phyloP scores from a whole-genome alignment of 2,329 filamentous ascomycete species.

The Lasiodiplodia sp. region DNA sequence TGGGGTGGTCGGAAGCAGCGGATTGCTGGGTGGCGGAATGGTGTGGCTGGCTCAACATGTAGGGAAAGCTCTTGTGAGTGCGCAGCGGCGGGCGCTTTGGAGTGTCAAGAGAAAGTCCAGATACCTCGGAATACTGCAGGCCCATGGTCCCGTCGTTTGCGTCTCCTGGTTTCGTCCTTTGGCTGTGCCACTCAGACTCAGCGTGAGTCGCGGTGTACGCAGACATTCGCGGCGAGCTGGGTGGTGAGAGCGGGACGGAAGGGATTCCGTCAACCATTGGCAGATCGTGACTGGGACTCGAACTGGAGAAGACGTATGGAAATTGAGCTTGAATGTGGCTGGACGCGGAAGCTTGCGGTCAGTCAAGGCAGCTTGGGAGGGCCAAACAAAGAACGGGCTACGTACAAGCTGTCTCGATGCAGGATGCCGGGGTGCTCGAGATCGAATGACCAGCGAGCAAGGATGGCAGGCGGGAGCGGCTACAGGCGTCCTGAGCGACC shows the following conservation, averaged over 20 bases:
- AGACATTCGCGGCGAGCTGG: slow-evolving; percentile 60
- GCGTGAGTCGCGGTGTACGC: slow-evolving; percentile 52
- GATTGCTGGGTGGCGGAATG: slow-evolving; percentile 37
- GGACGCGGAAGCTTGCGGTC: slow-evolving; percentile 25
- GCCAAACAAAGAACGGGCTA: slow-evolving; percentile 25
- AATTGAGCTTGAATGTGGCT: slow-evolving; percentile 19
- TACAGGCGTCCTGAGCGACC: slow-evolving; percentile 29
- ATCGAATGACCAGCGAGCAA: slow-evolving; percentile 30
- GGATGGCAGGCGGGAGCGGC: slow-evolving; percentile 30
- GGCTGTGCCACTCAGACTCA: slow-evolving; percentile 54
- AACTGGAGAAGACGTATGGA: slow-evolving; percentile 17
- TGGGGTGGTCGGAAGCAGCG: slow-evolving; percentile 33
- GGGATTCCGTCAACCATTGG: slow-evolving; percentile 55
- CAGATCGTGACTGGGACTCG: slow-evolving; percentile 13
- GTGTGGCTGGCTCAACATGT: slow-evolving; percentile 50
- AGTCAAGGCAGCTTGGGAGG: slow-evolving; percentile 25
- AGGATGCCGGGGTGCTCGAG: slow-evolving; percentile 29
- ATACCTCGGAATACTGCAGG: slow-evolving; percentile 46
- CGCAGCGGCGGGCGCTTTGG: slow-evolving; percentile 49
- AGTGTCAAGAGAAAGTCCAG: slow-evolving; percentile 45
- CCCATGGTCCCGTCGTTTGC: slow-evolving; percentile 48
- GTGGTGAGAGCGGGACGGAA: slow-evolving; percentile 57
- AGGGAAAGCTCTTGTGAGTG: slow-evolving; percentile 54
- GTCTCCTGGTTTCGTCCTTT: slow-evolving; percentile 46
- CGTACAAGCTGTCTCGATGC: slow-evolving; percentile 28